phyloP scores from a whole-genome alignment of 2,329 filamentous ascomycete genomes.

The Diaporthe sp. region DNA sequence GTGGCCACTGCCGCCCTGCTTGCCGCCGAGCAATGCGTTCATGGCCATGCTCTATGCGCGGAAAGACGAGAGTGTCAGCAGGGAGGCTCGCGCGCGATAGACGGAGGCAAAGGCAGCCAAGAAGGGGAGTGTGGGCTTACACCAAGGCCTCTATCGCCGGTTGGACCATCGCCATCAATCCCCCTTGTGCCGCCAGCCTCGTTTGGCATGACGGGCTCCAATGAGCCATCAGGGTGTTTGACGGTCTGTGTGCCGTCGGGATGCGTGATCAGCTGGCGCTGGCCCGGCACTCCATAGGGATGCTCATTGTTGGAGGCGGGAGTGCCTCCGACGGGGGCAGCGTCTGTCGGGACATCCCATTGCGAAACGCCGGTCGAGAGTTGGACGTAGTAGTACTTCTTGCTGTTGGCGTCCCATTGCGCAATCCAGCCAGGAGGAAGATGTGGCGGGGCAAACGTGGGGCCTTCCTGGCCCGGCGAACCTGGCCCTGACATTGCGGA shows the following conservation, averaged over 20 bases:
- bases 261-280: slow-evolving; percentile 70
- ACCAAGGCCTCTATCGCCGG: slow-evolving; percentile 73
- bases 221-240: slow-evolving; percentile 69
- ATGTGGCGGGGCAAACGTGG: slow-evolving; percentile 70
- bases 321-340: slow-evolving; percentile 72
- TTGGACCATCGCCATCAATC: slow-evolving; percentile 54
- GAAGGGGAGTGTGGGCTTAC: slow-evolving; percentile 59
- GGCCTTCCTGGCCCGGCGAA: slow-evolving; percentile 70
- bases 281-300: slow-evolving; percentile 69
- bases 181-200: slow-evolving; percentile 46
- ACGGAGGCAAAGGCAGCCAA: slow-evolving; percentile 6
- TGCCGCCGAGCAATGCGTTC: slow-evolving; percentile 66
- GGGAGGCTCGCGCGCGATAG: background rate
- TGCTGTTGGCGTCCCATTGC: slow-evolving; percentile 74
- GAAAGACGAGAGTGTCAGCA: slow-evolving; percentile 32
- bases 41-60: slow-evolving; percentile 67
- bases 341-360: slow-evolving; percentile 78
- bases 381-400: slow-evolving; percentile 80
- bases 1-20: slow-evolving; percentile 55
- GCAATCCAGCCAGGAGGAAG: slow-evolving; percentile 77
- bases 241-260: slow-evolving; percentile 73
- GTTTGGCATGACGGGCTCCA: slow-evolving; percentile 69
- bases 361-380: slow-evolving; percentile 79
- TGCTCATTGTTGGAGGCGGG: slow-evolving; percentile 69
- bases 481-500: slow-evolving; percentile 66